A percentile compares a stretch with the other conserved stretches of the same genome.
Conservation (phyloP, 1,284 basidiomycete species). For the Hemileia vastatrix region DNA sequence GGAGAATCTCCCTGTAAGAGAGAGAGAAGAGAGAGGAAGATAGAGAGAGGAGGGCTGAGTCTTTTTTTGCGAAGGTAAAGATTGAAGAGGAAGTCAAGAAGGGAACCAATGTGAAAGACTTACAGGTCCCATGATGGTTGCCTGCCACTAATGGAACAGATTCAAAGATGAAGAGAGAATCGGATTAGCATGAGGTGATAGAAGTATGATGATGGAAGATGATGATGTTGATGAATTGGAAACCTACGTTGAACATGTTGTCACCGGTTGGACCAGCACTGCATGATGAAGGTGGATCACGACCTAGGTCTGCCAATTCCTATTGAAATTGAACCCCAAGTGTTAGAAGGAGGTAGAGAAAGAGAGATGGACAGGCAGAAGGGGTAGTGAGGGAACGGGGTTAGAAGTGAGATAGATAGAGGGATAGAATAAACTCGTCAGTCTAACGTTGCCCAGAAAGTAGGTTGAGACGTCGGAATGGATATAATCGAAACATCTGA, state of each 20-base stretch:
- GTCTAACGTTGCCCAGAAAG: background rate
- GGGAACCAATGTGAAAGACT: no score
- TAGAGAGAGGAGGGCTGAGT: no score
- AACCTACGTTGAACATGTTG: conserved; percentile 88
- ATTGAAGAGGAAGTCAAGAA: no score
- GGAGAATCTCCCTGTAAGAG: conserved; percentile 91
- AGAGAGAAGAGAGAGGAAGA: no score
- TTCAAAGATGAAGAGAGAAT: background rate
- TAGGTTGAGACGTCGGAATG: no score
- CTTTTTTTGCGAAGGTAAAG: background rate
- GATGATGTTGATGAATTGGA: background rate
- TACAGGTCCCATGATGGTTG: conserved; percentile 95
- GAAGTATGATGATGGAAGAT: background rate
- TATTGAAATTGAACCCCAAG: conserved; percentile 44
- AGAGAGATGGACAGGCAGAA: conserved; percentile 3
- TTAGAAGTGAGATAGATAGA: background rate
- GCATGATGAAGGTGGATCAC: conserved; percentile 94
- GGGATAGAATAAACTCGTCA: background rate
- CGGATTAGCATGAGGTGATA: background rate
- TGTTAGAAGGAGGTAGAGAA: conserved; percentile 7
- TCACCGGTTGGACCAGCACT: conserved; percentile 89
- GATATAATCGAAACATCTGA: no score
- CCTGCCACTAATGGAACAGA: conserved; percentile 55
- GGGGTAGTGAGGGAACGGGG: conserved; percentile 5
- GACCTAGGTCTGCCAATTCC: conserved; percentile 94